Percentiles rank a stretch among this genome's conserved stretches.
Evolutionary conservation across 1,139 yeast genomes (phyloP).

Genomic region (Saccharomycopsis phalli): DNA sequence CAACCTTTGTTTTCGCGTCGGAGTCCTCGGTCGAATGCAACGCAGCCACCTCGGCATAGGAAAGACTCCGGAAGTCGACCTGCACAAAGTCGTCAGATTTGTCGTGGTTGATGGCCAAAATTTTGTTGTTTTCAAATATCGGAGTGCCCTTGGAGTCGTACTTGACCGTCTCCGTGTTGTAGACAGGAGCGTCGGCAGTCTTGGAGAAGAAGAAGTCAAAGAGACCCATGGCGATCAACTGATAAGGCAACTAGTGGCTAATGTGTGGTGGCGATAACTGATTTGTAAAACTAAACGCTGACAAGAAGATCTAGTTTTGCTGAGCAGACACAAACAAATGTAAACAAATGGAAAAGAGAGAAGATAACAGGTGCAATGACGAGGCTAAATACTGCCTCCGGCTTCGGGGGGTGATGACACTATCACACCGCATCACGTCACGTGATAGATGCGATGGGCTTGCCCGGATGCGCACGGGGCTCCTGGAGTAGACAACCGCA

Average conservation of each 20-base stretch:
- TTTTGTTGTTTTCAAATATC: constrained; percentile 15
- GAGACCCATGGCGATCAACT: constrained; percentile 12
- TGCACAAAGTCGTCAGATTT: constrained; percentile 32
- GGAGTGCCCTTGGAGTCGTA: constrained; percentile 12
- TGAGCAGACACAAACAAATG: no score
- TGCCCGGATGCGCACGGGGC: no score
- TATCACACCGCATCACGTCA: no score
- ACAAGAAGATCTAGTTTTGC: no score
- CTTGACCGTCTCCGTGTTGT: constrained; percentile 8
- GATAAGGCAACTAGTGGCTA: constrained; percentile 1
- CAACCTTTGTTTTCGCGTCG: constrained; percentile 2
- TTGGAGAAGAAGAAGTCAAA: constrained; percentile 14
- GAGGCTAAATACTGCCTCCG: no score
- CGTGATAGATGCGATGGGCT: no score
- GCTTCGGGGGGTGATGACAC: no score
- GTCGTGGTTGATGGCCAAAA: constrained; percentile 17
- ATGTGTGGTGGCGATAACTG: no score
- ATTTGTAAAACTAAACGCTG: no score
- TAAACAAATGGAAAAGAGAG: no score
- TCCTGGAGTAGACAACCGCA: no score
- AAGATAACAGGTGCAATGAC: no score
- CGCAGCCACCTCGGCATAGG: constrained; percentile 45
- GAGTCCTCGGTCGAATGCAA: constrained; percentile 20
- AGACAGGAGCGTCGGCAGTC: not conserved
- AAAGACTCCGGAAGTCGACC: constrained; percentile 36